Conservation (phyloP, 805 yeast genomes). For the Pachysolen tannophilus region DNA sequence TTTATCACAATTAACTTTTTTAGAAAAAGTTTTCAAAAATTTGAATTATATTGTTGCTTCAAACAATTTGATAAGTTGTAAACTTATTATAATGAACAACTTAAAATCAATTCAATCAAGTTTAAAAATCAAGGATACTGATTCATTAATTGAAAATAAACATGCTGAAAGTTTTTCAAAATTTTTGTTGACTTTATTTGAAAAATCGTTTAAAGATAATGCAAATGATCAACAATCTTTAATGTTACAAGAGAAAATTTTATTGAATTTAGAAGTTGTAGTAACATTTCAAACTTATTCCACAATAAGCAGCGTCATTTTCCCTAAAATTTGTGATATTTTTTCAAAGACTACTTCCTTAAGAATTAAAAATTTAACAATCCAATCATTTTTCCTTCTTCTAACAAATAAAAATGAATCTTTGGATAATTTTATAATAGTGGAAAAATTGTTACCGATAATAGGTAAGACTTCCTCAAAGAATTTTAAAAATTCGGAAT, state of each 20-base stretch:
- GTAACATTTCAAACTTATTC: conserved; percentile 32
- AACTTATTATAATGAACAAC: conserved; percentile 22
- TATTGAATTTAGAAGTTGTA: conserved; percentile 19
- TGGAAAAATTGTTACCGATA: conserved; percentile 77
- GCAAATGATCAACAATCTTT: conserved; percentile 14
- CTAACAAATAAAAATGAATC: conserved; percentile 40
- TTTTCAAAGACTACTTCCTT: conserved; percentile 82
- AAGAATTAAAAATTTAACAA: conserved; percentile 64
- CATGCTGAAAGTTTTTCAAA: conserved; percentile 18
- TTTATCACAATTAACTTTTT: conserved; percentile 71
- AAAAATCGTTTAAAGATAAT: conserved; percentile 18
- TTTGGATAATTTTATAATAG: conserved; percentile 62
- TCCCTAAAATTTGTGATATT: conserved; percentile 62
- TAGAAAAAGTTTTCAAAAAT: conserved; percentile 54
- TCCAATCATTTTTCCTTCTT: conserved; percentile 50
- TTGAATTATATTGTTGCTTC: conserved; percentile 20
- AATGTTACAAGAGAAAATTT: conserved; percentile 25
- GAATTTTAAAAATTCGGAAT: conserved; percentile 21
- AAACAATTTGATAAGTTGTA: conserved; percentile 20
- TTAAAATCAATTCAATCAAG: conserved; percentile 19
- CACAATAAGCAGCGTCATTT: conserved; percentile 63
- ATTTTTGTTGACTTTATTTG: conserved; percentile 23
- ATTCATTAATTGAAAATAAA: conserved; percentile 14
- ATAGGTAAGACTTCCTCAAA: conserved; percentile 31
- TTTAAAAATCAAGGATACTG: conserved; percentile 19